phyloP scores from a whole-genome alignment of 2,329 filamentous ascomycete species.

The Dactylellina parvicollis region DNA sequence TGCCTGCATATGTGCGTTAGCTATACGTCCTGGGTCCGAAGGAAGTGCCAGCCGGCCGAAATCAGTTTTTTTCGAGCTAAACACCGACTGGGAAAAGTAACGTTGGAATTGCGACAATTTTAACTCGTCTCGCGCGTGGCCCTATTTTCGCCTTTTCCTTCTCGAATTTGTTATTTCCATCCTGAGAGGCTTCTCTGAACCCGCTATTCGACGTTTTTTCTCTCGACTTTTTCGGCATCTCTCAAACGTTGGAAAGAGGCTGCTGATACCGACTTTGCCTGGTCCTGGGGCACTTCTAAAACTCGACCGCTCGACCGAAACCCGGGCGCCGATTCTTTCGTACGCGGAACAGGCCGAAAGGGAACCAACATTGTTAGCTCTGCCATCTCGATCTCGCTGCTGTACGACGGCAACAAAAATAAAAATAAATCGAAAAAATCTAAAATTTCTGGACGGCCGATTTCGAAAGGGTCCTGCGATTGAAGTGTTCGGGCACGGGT shows the following conservation, averaged over 20 bases:
- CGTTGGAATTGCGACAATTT: slow-evolving; percentile 44
- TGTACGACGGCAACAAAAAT: slow-evolving; percentile 40
- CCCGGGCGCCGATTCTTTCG: slow-evolving; percentile 19
- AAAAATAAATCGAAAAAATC: slow-evolving; percentile 1
- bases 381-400: slow-evolving; percentile 8
- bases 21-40: slow-evolving; percentile 8
- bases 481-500: slow-evolving; percentile 11
- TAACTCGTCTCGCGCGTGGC: slow-evolving; percentile 32
- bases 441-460: neutral
- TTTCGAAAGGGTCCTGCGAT: slow-evolving; percentile 28
- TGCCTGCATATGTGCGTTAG: slow-evolving; percentile 6
- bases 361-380: slow-evolving; percentile 6
- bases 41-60: neutral
- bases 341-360: slow-evolving; percentile 32
- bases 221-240: too few species aligned
- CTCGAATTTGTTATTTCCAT: slow-evolving; percentile 33
- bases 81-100: slow-evolving; percentile 13
- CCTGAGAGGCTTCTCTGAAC: too few species aligned
- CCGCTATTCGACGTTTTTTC: too few species aligned
- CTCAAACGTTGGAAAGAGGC: too few species aligned
- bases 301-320: slow-evolving; percentile 49
- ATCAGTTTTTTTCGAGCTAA: too few species aligned
- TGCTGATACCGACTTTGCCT: too few species aligned
- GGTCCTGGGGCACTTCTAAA: too few species aligned
- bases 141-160: too few species aligned